These are phyloP conservation scores for Glebionis coronaria DNA, from an alignment of 129 eudicot species.

Conservation along the genomic window DNA sequence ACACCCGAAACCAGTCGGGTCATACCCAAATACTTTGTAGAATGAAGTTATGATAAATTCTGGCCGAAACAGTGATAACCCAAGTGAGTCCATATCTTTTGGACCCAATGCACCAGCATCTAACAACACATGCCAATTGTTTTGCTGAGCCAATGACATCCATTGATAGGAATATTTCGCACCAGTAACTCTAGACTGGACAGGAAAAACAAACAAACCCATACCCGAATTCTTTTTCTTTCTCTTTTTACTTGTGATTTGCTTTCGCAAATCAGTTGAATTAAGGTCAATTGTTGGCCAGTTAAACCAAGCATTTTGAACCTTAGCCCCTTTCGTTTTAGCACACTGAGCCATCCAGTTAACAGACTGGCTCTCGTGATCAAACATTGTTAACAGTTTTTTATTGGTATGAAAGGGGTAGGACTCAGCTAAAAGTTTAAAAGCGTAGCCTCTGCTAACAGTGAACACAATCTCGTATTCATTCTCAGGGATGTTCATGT, in stretches of 20 bases:
- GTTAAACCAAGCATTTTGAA: slow-evolving; percentile 77
- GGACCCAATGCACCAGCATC: slow-evolving; percentile 99
- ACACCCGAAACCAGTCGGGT: slow-evolving; percentile 95
- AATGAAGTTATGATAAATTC: slow-evolving; percentile 93
- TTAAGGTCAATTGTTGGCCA: slow-evolving; percentile 85
- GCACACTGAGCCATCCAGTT: slow-evolving; percentile 94
- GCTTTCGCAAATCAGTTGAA: slow-evolving; percentile 79
- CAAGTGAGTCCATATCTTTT: slow-evolving; percentile 96
- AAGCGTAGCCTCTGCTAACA: slow-evolving; percentile 92
- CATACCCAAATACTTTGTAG: slow-evolving; percentile 85
- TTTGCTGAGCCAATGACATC: slow-evolving; percentile 95
- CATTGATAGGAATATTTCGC: slow-evolving; percentile 93
- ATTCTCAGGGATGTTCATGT: slow-evolving; percentile 81
- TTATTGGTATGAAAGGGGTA: slow-evolving; percentile 92
- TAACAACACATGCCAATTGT: slow-evolving; percentile 93
- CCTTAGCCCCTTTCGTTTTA: slow-evolving; percentile 79
- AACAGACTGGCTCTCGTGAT: slow-evolving; percentile 96
- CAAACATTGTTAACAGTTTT: slow-evolving; percentile 82
- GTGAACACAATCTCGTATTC: slow-evolving; percentile 89
- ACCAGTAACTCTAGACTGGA: slow-evolving; percentile 92
- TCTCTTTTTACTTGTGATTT: slow-evolving; percentile 55
- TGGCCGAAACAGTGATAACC: slow-evolving; percentile 80
- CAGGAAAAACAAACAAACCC: slow-evolving; percentile 94
- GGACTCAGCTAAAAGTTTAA: slow-evolving; percentile 80
- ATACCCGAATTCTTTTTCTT: slow-evolving; percentile 51